Conservation (phyloP, 1,284 basidiomycete genomes). For the Malassezia cuniculi region DNA sequence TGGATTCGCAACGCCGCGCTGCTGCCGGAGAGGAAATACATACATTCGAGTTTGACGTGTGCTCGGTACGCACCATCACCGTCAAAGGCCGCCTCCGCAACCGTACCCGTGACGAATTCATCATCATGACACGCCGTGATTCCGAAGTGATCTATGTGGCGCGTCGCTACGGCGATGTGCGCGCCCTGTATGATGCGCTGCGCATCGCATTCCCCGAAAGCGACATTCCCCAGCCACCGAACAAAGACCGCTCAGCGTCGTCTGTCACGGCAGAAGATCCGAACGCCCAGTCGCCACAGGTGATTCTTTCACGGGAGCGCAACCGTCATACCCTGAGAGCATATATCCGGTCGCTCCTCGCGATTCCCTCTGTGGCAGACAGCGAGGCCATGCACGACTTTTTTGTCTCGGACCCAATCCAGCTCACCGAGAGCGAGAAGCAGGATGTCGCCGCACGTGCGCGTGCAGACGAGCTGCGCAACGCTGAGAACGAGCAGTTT, state of each 20-base stretch:
- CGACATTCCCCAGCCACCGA: slow-evolving; percentile 24
- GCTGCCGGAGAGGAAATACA: slow-evolving; percentile 2
- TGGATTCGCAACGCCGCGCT: slow-evolving; percentile 27
- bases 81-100: slow-evolving; percentile 30
- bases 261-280: slow-evolving; percentile 11
- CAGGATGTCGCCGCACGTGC: slow-evolving; percentile 68
- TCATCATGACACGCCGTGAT: slow-evolving; percentile 73
- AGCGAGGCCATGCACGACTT: slow-evolving; percentile 77
- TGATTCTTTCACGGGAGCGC: slow-evolving; percentile 55
- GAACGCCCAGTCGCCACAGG: slow-evolving; percentile 15
- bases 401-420: slow-evolving; percentile 64
- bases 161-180: slow-evolving; percentile 87
- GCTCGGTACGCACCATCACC: slow-evolving; percentile 29
- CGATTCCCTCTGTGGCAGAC: slow-evolving; percentile 59
- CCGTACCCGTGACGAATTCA: slow-evolving; percentile 57
- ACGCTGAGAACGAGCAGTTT: slow-evolving; percentile 74
- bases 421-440: slow-evolving; percentile 60
- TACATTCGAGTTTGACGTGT: slow-evolving; percentile 37
- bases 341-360: slow-evolving; percentile 69
- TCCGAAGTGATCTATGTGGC: slow-evolving; percentile 58
- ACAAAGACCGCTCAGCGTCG: slow-evolving; percentile 31
- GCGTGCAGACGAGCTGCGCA: slow-evolving; percentile 76
- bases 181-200: slow-evolving; percentile 40
- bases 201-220: slow-evolving; percentile 30
- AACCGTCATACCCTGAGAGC: slow-evolving; percentile 86